A percentile compares a stretch with the other conserved stretches of the same genome.
These are phyloP conservation scores for Populus tremula DNA, from an alignment of 345 rosid species.

Conservation along the genomic window DNA sequence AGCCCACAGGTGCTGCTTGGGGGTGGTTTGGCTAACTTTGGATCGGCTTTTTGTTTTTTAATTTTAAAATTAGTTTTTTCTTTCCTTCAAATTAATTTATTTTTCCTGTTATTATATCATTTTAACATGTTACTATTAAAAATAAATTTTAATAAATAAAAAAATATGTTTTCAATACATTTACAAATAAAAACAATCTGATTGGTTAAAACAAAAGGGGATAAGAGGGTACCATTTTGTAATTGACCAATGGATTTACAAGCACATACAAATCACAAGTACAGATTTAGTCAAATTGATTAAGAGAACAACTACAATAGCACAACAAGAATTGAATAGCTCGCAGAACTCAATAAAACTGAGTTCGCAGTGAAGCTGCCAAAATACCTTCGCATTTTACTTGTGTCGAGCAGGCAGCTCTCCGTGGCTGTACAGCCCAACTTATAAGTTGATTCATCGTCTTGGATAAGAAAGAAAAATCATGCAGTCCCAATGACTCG, in stretches of 20 bases:
- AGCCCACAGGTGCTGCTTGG: background rate
- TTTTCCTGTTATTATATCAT: too few relatives aligned
- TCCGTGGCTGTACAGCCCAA: background rate
- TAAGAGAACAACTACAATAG: background rate
- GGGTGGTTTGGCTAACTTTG: background rate
- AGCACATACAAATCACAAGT: background rate
- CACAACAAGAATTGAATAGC: background rate
- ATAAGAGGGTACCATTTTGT: background rate
- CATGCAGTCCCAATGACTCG: conserved; percentile 64
- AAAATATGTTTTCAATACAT: too few relatives aligned
- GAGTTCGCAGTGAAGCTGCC: background rate
- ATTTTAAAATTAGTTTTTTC: too few relatives aligned
- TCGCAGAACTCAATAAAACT: too few relatives aligned
- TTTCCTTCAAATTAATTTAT: too few relatives aligned
- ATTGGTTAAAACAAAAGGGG: background rate
- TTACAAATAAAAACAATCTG: background rate
- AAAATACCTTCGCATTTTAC: background rate
- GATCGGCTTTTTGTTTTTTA: too few relatives aligned
- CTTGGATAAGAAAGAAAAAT: background rate
- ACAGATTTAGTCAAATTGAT: background rate
- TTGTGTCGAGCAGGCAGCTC: background rate
- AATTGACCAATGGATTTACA: conserved; percentile 6
- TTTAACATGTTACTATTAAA: too few relatives aligned
- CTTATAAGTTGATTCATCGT: background rate
- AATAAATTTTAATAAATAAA: too few relatives aligned